Percentiles rank a stretch among this genome's conserved stretches.
These are phyloP conservation scores for Coemansia furcata DNA, from an alignment of 192 early-diverging fungal genomes.

Conservation along the genomic window DNA sequence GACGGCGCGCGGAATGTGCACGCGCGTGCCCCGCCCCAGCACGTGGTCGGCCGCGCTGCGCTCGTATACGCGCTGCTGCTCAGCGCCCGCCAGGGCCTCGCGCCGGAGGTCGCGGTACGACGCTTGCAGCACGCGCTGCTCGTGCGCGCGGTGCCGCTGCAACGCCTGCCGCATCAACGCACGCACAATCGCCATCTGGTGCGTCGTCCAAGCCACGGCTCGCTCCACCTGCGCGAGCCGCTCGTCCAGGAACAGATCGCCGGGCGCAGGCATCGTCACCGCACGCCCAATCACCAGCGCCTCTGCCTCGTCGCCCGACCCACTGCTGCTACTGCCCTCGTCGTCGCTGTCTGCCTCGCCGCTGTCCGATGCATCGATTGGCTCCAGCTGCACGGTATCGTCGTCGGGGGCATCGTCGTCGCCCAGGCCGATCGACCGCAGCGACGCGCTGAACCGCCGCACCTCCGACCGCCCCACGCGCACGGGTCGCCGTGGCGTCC, in stretches of 20 bases:
- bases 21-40: conserved; percentile 51
- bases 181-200: conserved; percentile 68
- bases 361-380: neutral
- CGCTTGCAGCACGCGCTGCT: conserved; percentile 63
- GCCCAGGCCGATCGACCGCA: conserved; percentile 39
- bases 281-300: conserved; percentile 49
- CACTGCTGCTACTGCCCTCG: neutral
- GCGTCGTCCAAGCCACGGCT: conserved; percentile 56
- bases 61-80: conserved; percentile 66
- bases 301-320: conserved; percentile 26
- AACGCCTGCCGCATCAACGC: conserved; percentile 63
- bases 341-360: conserved; percentile 4
- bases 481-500: conserved; percentile 3
- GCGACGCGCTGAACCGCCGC: conserved; percentile 48
- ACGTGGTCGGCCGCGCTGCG: conserved; percentile 60
- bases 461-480: conserved; percentile 37
- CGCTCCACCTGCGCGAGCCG: conserved; percentile 55
- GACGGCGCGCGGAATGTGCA: conserved; percentile 45
- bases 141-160: conserved; percentile 52
- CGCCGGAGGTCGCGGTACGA: conserved; percentile 56
- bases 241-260: conserved; percentile 63
- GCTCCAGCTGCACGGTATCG: neutral
- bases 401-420: neutral
- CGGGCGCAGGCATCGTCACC: conserved; percentile 62
- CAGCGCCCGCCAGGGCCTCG: conserved; percentile 58